These are phyloP conservation scores for Pisolithus marmoratus DNA, from an alignment of 768 basidiomycete genomes.

Conservation along the genomic window DNA sequence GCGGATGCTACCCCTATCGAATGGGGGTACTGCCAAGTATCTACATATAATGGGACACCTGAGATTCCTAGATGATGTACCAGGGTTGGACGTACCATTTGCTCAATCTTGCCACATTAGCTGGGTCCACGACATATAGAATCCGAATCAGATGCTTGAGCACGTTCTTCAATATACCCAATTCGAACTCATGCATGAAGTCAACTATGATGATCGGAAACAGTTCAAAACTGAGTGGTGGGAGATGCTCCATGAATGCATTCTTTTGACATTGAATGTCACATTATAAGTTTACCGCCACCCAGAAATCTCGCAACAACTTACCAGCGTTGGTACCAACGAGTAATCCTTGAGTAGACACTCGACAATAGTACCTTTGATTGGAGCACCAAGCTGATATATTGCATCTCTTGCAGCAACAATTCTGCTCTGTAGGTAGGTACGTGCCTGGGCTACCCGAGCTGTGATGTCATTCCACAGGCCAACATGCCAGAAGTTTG, in stretches of 20 bases:
- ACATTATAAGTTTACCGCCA: neutral
- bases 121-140: constrained; percentile 11
- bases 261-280: constrained; percentile 17
- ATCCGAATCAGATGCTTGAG: constrained; percentile 33
- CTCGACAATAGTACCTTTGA: constrained; percentile 5
- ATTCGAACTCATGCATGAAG: constrained; percentile 38
- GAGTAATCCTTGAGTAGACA: constrained; percentile 1
- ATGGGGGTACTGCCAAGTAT: constrained; percentile 9
- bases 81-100: neutral
- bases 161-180: constrained; percentile 33
- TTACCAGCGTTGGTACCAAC: constrained; percentile 10
- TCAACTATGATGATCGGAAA: constrained; percentile 29
- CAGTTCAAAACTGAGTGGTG: constrained; percentile 15
- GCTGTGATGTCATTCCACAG: constrained; percentile 16
- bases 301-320: too few relatives aligned
- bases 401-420: neutral
- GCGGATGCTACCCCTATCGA: constrained; percentile 27
- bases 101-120: neutral
- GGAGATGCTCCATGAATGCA: constrained; percentile 24
- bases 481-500: constrained; percentile 2
- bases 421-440: constrained; percentile 4
- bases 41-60: constrained; percentile 1
- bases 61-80: neutral
- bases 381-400: constrained; percentile 2
- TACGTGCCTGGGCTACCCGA: neutral